Percentiles rank a stretch among this genome's conserved stretches.
These are phyloP conservation scores for Aspergillus nidulans DNA, from an alignment of 495 filamentous ascomycete genomes.

Conservation along the genomic window DNA sequence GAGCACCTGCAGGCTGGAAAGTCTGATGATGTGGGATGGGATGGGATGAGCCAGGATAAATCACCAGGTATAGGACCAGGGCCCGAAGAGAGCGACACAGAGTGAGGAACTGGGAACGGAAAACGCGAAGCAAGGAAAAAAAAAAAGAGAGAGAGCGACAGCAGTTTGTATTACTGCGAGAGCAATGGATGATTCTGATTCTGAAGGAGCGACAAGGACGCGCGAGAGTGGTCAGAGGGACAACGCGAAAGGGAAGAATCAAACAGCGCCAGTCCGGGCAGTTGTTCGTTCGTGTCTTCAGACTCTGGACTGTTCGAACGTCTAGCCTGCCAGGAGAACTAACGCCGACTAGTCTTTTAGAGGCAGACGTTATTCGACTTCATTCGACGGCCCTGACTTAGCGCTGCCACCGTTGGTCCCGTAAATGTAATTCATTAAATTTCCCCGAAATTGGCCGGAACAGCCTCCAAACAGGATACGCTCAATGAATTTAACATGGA, in stretches of 20 bases:
- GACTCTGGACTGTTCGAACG: conserved; percentile 1
- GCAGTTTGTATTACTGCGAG: conserved; percentile 6
- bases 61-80: neutral
- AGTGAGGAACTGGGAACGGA: conserved; percentile 1
- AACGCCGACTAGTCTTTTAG: neutral
- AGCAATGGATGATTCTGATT: conserved; percentile 13
- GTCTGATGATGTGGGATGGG: neutral
- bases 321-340: conserved; percentile 1
- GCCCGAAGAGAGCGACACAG: neutral
- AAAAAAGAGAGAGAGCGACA: conserved; percentile 3
- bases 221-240: conserved; percentile 18
- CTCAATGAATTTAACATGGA: neutral
- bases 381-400: conserved; percentile 10
- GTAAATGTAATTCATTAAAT: conserved; percentile 1
- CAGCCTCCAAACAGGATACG: neutral
- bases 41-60: no score
- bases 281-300: conserved; percentile 12
- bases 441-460: conserved; percentile 4
- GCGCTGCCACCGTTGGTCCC: conserved; percentile 8
- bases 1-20: neutral
- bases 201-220: conserved; percentile 11
- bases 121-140: conserved; percentile 1
- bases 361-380: conserved; percentile 11
- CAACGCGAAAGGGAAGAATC: conserved; percentile 7
- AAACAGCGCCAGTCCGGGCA: conserved; percentile 1